These are phyloP conservation scores for Setaria italica DNA, from an alignment of 202 grass and related monocot genomes.

Conservation along the genomic window DNA sequence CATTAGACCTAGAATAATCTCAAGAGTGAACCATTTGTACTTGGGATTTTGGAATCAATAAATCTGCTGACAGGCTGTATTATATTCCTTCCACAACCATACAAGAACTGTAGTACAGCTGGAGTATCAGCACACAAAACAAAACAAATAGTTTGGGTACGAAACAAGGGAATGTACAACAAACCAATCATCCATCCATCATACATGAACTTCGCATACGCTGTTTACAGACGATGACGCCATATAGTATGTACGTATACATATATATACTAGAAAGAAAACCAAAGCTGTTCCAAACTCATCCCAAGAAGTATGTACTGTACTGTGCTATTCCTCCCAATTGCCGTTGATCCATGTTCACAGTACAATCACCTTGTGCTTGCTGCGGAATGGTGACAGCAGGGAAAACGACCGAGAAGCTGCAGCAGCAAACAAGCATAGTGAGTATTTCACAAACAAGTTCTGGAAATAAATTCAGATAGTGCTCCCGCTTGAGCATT, in stretches of 20 bases:
- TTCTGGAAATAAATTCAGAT: background rate
- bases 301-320: conserved; percentile 29
- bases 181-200: conserved; percentile 13
- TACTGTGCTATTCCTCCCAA: background rate
- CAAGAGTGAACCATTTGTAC: background rate
- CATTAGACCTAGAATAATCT: no score
- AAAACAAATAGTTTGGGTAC: background rate
- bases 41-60: background rate
- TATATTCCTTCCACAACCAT: background rate
- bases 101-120: background rate
- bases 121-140: background rate
- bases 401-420: conserved; percentile 85
- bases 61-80: background rate
- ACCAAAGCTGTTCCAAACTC: conserved; percentile 12
- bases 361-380: conserved; percentile 73
- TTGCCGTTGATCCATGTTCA: conserved; percentile 35
- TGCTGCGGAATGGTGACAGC: conserved; percentile 81
- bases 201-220: background rate
- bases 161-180: conserved; percentile 6
- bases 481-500: background rate
- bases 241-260: background rate
- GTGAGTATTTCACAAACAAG: conserved; percentile 9
- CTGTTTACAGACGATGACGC: background rate
- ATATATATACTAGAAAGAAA: background rate
- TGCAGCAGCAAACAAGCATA: conserved; percentile 49